These are phyloP conservation scores for Fraxinus excelsior DNA, from an alignment of 257 asterid species.

Conservation along the genomic window DNA sequence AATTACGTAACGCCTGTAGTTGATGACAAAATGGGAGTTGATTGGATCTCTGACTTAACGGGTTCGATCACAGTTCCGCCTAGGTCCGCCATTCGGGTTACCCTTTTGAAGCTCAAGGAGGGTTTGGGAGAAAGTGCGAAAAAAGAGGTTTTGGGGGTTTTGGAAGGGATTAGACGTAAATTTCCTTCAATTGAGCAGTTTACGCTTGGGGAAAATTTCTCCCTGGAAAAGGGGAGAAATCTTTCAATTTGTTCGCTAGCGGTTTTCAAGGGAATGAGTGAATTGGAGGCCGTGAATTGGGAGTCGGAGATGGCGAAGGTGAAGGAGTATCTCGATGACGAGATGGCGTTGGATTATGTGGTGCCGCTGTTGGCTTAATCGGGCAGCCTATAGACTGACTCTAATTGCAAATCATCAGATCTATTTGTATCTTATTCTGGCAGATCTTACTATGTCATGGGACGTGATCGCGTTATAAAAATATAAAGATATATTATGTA, in stretches of 20 bases:
- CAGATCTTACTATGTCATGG: too few species aligned
- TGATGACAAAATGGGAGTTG: constrained; percentile 71
- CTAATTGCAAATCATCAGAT: too few species aligned
- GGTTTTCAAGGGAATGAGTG: constrained; percentile 50
- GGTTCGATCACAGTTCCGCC: constrained; percentile 37
- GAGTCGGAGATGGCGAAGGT: constrained; percentile 49
- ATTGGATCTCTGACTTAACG: constrained; percentile 52
- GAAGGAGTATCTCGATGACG: constrained; percentile 61
- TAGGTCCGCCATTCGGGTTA: constrained; percentile 57
- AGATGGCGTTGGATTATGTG: constrained; percentile 62
- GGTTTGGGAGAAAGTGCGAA: constrained; percentile 45
- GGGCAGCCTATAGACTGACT: too few species aligned
- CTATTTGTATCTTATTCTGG: too few species aligned
- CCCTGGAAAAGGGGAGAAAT: constrained; percentile 78
- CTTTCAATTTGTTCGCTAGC: constrained; percentile 72
- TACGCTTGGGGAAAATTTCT: constrained; percentile 78
- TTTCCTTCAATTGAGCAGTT: constrained; percentile 51
- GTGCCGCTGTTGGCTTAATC: background rate
- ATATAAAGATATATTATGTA: background rate
- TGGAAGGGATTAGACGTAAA: constrained; percentile 52
- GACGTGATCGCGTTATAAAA: too few species aligned
- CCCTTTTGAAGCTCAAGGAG: constrained; percentile 63
- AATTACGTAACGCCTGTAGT: constrained; percentile 49
- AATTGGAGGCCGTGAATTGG: constrained; percentile 54
- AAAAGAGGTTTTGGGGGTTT: constrained; percentile 43